These are phyloP conservation scores for Alternaria gaisen DNA, from an alignment of 2,329 filamentous ascomycete species.

Conservation along the genomic window DNA sequence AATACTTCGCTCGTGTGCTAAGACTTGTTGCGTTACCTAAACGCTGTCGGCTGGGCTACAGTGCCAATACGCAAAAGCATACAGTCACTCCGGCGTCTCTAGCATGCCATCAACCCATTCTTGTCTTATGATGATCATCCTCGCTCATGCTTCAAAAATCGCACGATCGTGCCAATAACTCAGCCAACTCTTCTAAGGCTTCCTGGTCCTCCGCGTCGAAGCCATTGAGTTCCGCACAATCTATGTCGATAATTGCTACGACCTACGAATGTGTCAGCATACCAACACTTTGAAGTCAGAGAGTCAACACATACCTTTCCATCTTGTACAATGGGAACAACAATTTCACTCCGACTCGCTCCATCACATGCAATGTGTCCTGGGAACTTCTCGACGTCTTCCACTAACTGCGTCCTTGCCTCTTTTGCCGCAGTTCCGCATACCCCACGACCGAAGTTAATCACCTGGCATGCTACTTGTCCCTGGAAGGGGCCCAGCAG, in stretches of 20 bases:
- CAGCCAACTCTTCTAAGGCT: conserved; percentile 69
- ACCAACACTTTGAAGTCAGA: background rate
- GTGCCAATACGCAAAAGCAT: background rate
- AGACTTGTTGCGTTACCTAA: no score
- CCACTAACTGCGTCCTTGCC: conserved; percentile 68
- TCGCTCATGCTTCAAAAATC: conserved; percentile 35
- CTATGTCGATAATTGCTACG: conserved; percentile 81
- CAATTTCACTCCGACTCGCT: conserved; percentile 79
- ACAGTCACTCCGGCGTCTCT: background rate
- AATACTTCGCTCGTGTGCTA: background rate
- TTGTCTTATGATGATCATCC: background rate
- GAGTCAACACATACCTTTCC: conserved; percentile 53
- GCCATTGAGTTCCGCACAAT: conserved; percentile 72
- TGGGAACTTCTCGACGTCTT: conserved; percentile 76
- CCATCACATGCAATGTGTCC: conserved; percentile 86
- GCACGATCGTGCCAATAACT: conserved; percentile 43
- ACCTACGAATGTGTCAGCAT: conserved; percentile 52
- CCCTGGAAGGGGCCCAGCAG: conserved; percentile 84
- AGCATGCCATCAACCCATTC: background rate
- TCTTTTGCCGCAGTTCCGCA: conserved; percentile 74
- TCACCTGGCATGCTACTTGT: conserved; percentile 77
- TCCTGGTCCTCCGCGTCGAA: conserved; percentile 74
- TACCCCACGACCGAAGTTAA: conserved; percentile 76
- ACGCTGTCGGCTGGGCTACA: background rate
- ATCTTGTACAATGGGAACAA: conserved; percentile 73